Base-by-base conservation (phyloP, 768 basidiomycete species). In the Podaxis carcinomalis region DNA sequence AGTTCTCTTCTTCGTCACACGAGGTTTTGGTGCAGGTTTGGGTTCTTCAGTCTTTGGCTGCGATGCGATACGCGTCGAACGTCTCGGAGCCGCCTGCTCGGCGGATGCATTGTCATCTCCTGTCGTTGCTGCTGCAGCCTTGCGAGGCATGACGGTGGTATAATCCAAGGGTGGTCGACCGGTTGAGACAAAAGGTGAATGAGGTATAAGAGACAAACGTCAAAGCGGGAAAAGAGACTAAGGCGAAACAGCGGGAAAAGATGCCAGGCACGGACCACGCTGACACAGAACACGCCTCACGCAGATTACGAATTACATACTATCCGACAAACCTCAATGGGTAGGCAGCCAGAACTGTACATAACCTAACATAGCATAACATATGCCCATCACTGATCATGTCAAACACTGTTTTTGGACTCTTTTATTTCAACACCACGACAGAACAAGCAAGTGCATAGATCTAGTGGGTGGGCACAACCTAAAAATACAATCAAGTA, bases 31-130 rank as follows among this genome's bases (percentile, higher is more conserved):
- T 4, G 67, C 56, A 16, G 64, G 52, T 56, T 71, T 66, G 16
- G 66, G 63, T 51, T 70, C 73, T 23, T 76, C 72, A n/a, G 72
- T 69, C 58, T 74, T 77, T 37, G 80, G 78, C 61, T 80, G 78
- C 5, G 80, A 70, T 3, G 83, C 81, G 59, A 87, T 80, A 55
- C 87, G 74, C 14, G 78, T 77, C 3, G 87, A 89, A 59, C 87
- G 77, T 62, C 86, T 76, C 7, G 82, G 80, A 46, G 80, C 76
- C 46, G 25, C 53, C 16, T 55, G 47, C 11, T 74, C 73, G 36
- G 73, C 63, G 51, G 72, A 71, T 59, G 71, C 61, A 46, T 68
- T 59, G 4, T 72, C 64, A 6, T 35, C 61, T 46, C 28, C 71
- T 57, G 77, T 67, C 16, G 51, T 37, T 23, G 59, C 36, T 23